Percentiles rank a stretch among this genome's conserved stretches.
Evolutionary conservation across 2,329 filamentous ascomycete species (phyloP).

Genomic region (Pleomassaria siparia): DNA sequence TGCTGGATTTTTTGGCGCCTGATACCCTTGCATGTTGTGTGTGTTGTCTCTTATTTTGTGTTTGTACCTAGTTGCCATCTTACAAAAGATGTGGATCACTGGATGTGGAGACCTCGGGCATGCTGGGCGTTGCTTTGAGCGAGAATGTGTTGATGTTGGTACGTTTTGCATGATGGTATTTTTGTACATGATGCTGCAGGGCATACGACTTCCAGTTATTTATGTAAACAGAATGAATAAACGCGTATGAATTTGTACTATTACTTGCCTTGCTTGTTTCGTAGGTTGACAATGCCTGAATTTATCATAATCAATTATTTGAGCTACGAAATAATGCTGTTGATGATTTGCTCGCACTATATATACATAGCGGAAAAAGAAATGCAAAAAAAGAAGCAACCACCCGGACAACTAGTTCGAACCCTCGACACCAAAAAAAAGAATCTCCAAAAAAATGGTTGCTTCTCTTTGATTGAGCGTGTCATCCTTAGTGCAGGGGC

Average conservation of each 20-base stretch:
- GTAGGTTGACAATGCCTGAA: too few species aligned
- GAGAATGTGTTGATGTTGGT: too few species aligned
- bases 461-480: constrained; percentile 48
- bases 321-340: too few species aligned
- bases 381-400: too few species aligned
- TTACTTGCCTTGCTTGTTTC: too few species aligned
- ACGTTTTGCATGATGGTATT: too few species aligned
- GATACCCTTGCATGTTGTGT: constrained; percentile 13
- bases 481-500: constrained; percentile 88
- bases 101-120: background rate
- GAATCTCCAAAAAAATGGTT: constrained; percentile 37
- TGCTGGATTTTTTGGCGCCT: constrained; percentile 7
- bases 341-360: background rate
- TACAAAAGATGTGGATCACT: background rate
- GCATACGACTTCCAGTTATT: too few species aligned
- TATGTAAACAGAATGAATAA: too few species aligned
- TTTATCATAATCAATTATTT: too few species aligned
- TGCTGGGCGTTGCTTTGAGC: background rate
- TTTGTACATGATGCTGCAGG: too few species aligned
- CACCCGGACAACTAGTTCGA: background rate
- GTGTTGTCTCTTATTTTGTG: background rate
- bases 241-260: too few species aligned
- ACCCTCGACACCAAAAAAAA: background rate
- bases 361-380: background rate
- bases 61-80: background rate